These are phyloP conservation scores for Talaromyces sp. DNA, from an alignment of 2,329 filamentous ascomycete species.

Conservation along the genomic window DNA sequence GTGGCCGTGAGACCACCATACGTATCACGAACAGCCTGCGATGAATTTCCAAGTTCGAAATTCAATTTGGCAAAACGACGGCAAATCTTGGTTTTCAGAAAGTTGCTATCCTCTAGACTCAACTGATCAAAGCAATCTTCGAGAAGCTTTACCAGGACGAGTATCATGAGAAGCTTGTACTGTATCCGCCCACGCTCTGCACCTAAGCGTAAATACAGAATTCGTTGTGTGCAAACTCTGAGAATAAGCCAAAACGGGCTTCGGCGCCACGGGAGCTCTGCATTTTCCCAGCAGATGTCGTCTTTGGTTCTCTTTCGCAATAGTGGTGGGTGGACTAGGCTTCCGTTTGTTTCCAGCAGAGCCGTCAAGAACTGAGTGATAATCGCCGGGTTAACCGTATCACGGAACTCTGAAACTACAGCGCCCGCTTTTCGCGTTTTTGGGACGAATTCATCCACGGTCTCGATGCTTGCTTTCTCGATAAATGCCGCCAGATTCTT, in stretches of 20 bases:
- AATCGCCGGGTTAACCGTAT: slow-evolving; percentile 53
- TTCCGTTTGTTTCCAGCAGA: slow-evolving; percentile 52
- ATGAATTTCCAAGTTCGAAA: slow-evolving; percentile 8
- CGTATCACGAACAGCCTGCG: neutral
- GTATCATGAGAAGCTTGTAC: slow-evolving; percentile 55
- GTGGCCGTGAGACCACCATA: neutral
- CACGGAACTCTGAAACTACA: slow-evolving; percentile 50
- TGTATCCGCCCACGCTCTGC: slow-evolving; percentile 38
- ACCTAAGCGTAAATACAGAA: slow-evolving; percentile 41
- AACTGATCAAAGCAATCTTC: slow-evolving; percentile 27
- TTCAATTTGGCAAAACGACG: slow-evolving; percentile 56
- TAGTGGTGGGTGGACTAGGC: slow-evolving; percentile 24
- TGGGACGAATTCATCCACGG: neutral
- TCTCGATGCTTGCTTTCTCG: neutral
- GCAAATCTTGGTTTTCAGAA: slow-evolving; percentile 51
- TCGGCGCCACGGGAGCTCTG: slow-evolving; percentile 56
- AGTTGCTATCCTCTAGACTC: slow-evolving; percentile 30
- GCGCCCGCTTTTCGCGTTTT: neutral
- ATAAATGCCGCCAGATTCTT: neutral
- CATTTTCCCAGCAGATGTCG: slow-evolving; percentile 48
- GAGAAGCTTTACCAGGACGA: slow-evolving; percentile 45
- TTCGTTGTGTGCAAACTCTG: slow-evolving; percentile 52
- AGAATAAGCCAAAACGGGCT: slow-evolving; percentile 58
- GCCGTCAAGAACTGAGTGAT: slow-evolving; percentile 58
- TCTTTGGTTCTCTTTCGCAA: slow-evolving; percentile 58